Evolutionary conservation across 345 rosid genomes (phyloP).

Genomic region (Durio zibethinus): DNA sequence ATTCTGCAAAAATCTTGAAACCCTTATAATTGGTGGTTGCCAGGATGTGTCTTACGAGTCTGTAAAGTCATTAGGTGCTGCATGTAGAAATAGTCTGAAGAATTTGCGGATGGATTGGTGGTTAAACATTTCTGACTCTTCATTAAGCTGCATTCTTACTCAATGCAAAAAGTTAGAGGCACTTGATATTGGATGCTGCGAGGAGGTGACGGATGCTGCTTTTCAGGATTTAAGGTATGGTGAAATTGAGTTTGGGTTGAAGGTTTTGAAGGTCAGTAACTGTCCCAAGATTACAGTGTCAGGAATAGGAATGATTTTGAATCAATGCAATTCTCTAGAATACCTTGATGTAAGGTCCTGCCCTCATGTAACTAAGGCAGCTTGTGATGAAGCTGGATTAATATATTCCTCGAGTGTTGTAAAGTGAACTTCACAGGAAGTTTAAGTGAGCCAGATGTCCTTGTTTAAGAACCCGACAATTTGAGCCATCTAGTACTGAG

Average conservation of each 20-base stretch:
- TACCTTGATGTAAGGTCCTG: slow-evolving; percentile 88
- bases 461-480: slow-evolving; percentile 28
- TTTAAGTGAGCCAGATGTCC: slow-evolving; percentile 60
- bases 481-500: background rate
- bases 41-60: slow-evolving; percentile 62
- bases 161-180: slow-evolving; percentile 78
- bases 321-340: slow-evolving; percentile 54
- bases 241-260: slow-evolving; percentile 43
- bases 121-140: slow-evolving; percentile 61
- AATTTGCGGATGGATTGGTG: slow-evolving; percentile 96
- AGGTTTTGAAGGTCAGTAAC: slow-evolving; percentile 68
- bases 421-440: slow-evolving; percentile 75
- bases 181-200: slow-evolving; percentile 87
- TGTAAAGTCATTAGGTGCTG: slow-evolving; percentile 51
- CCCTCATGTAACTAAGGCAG: slow-evolving; percentile 62
- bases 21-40: slow-evolving; percentile 77
- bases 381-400: slow-evolving; percentile 75
- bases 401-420: slow-evolving; percentile 64
- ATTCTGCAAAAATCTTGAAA: slow-evolving; percentile 67
- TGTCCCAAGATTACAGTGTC: slow-evolving; percentile 66
- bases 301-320: slow-evolving; percentile 67
- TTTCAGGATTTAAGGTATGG: slow-evolving; percentile 43
- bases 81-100: slow-evolving; percentile 66
- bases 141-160: slow-evolving; percentile 55
- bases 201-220: slow-evolving; percentile 68